These are phyloP conservation scores for Syncephalis fuscata DNA, from an alignment of 371 early-diverging fungal species.

Conservation along the genomic window DNA sequence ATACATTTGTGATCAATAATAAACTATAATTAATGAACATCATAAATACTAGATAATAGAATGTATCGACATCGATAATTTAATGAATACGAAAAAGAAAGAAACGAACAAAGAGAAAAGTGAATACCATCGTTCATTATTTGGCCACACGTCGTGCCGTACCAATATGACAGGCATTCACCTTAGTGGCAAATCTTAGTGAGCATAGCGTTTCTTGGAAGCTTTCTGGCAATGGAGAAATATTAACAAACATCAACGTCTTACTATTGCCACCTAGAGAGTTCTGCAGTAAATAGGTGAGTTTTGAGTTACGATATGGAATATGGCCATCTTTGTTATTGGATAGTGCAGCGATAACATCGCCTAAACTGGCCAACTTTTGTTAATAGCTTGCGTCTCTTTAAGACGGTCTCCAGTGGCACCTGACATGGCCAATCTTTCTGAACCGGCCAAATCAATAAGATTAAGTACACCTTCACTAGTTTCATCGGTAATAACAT, in stretches of 20 bases:
- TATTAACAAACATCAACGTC: slow-evolving; percentile 97
- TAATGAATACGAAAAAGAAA: too few species aligned
- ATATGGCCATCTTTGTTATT: slow-evolving; percentile 63
- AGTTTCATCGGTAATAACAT: slow-evolving; percentile 48
- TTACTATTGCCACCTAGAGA: slow-evolving; percentile 90
- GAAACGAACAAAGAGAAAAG: too few species aligned
- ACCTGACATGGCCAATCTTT: slow-evolving; percentile 73
- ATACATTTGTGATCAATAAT: slow-evolving; percentile 31
- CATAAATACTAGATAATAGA: too few species aligned
- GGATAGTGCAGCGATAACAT: slow-evolving; percentile 88
- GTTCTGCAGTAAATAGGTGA: slow-evolving; percentile 83
- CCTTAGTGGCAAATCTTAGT: slow-evolving; percentile 93
- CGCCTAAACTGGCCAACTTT: slow-evolving; percentile 82
- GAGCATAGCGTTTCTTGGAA: slow-evolving; percentile 85
- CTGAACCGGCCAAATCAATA: slow-evolving; percentile 97
- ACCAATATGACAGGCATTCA: slow-evolving; percentile 54
- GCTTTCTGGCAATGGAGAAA: slow-evolving; percentile 58
- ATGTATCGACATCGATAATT: too few species aligned
- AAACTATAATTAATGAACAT: too few species aligned
- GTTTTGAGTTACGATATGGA: slow-evolving; percentile 95
- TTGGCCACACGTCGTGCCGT: slow-evolving; percentile 21
- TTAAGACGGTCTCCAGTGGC: slow-evolving; percentile 83
- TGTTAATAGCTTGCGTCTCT: slow-evolving; percentile 97
- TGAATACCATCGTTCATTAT: not conserved
- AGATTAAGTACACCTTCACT: slow-evolving; percentile 68